These are phyloP conservation scores for Penicillium sp. DNA, from an alignment of 2,329 filamentous ascomycete genomes.

Conservation along the genomic window DNA sequence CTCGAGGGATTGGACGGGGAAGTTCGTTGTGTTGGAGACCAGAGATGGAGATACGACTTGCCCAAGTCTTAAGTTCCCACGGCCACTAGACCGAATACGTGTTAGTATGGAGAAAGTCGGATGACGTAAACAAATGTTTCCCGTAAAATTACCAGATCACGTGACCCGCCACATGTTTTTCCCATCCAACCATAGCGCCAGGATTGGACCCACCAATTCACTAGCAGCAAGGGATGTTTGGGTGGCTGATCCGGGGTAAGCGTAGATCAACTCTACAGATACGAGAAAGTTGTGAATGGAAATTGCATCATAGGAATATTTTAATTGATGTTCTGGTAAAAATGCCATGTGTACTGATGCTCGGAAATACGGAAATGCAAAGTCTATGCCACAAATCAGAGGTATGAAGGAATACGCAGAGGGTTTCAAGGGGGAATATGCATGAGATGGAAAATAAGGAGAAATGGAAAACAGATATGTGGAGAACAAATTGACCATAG, in stretches of 20 bases:
- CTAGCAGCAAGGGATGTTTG: neutral
- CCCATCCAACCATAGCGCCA: neutral
- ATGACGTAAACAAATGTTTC: slow-evolving; percentile 5
- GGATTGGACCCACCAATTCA: neutral
- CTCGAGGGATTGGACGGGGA: neutral
- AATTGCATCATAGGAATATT: neutral
- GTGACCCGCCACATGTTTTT: slow-evolving; percentile 17
- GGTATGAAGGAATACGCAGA: neutral
- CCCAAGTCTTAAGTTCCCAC: slow-evolving; percentile 8
- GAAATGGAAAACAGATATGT: slow-evolving; percentile 2
- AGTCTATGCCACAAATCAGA: slow-evolving; percentile 7
- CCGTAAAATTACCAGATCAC: neutral
- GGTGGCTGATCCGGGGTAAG: neutral
- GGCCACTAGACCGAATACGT: slow-evolving; percentile 5
- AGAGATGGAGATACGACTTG: slow-evolving; percentile 4
- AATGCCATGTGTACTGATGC: slow-evolving; percentile 1
- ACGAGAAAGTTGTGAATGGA: neutral
- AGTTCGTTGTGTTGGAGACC: neutral
- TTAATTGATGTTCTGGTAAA: neutral
- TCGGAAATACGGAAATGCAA: slow-evolving; percentile 4
- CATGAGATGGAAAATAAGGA: slow-evolving; percentile 3
- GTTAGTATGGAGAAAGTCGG: slow-evolving; percentile 1
- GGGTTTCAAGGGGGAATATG: slow-evolving; percentile 7
- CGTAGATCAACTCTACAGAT: neutral
- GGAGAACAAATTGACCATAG: slow-evolving; percentile 3